Conservation (phyloP, 2,329 filamentous ascomycete species). For the Fusarium sp. region DNA sequence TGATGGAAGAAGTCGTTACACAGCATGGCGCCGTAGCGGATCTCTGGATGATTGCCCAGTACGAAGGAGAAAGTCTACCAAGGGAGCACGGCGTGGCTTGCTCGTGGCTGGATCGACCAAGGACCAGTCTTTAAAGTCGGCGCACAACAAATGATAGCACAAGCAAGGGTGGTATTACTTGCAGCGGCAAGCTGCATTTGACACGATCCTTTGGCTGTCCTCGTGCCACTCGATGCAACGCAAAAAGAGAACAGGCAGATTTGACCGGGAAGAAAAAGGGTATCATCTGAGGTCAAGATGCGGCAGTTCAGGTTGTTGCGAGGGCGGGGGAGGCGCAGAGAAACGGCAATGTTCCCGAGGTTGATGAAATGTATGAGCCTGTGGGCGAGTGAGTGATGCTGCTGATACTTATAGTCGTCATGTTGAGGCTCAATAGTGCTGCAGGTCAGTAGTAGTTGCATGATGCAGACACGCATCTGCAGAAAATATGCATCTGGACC, state of each 20-base stretch:
- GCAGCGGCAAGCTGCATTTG: conserved; percentile 42
- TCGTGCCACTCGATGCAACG: conserved; percentile 40
- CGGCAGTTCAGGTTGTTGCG: neutral
- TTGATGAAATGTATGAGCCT: neutral
- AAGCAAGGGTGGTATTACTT: conserved; percentile 33
- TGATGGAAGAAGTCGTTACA: neutral
- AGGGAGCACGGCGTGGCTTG: conserved; percentile 2
- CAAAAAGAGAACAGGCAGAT: conserved; percentile 20
- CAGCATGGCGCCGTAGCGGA: neutral
- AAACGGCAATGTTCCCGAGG: conserved; percentile 15
- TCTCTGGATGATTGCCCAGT: conserved; percentile 9
- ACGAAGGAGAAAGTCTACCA: neutral
- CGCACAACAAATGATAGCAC: neutral
- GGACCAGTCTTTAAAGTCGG: neutral
- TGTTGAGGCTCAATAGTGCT: conserved; percentile 41
- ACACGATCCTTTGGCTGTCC: conserved; percentile 33
- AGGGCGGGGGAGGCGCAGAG: conserved; percentile 25
- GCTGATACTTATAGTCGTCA: conserved; percentile 11
- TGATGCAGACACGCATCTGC: conserved; percentile 27
- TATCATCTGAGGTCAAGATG: conserved; percentile 19
- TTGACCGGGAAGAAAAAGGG: conserved; percentile 15
- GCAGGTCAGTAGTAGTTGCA: conserved; percentile 39
- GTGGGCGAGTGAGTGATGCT: neutral
- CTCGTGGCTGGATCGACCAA: conserved; percentile 4
- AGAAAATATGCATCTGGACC: conserved; percentile 28